Evolutionary conservation across 257 asterid genomes (phyloP).

Genomic region (Primulina tabacum): DNA sequence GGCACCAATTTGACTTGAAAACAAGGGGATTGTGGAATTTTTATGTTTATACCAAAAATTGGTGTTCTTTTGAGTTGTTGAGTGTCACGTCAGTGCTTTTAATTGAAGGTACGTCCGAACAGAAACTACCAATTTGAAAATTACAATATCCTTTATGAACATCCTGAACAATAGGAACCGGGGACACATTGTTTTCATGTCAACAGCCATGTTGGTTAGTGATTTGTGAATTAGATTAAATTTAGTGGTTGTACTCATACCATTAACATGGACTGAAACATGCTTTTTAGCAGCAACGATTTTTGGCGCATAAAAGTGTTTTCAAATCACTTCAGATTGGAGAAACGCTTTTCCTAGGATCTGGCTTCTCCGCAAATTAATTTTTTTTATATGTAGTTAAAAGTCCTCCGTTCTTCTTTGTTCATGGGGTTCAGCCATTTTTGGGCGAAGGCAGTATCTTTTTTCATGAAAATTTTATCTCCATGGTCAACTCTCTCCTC

Average conservation of each 20-base stretch:
- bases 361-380: neutral
- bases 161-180: neutral
- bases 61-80: neutral
- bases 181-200: neutral
- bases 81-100: neutral
- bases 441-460: neutral
- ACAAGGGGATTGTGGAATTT: neutral
- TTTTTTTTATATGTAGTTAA: neutral
- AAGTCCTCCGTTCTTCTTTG: neutral
- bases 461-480: neutral
- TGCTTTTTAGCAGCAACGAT: constrained; percentile 7
- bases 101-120: neutral
- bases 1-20: neutral
- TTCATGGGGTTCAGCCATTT: neutral
- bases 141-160: neutral
- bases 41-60: neutral
- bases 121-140: neutral
- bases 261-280: constrained; percentile 4
- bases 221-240: constrained; percentile 12
- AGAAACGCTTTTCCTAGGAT: neutral
- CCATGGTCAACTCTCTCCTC: neutral
- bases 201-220: constrained; percentile 1
- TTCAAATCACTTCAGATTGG: constrained; percentile 1
- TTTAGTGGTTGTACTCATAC: neutral
- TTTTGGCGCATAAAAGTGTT: neutral